Evolutionary conservation across 331 rosid species (phyloP).

Genomic region (Pyrus hybrid): DNA sequence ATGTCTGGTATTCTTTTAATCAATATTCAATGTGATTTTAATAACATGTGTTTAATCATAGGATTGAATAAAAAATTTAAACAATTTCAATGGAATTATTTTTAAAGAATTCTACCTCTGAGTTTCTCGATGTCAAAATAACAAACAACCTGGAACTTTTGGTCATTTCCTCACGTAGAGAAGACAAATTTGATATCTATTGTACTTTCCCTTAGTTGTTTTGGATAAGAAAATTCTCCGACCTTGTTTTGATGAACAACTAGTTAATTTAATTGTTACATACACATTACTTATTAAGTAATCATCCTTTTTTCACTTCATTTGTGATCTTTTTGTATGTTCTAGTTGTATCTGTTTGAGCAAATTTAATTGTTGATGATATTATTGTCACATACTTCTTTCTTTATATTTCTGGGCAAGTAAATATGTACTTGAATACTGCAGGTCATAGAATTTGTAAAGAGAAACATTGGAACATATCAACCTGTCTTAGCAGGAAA

Average conservation of each 20-base stretch:
- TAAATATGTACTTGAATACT: background rate
- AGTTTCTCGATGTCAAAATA: background rate
- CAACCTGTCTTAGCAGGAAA: slow-evolving; percentile 83
- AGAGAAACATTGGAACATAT: slow-evolving; percentile 46
- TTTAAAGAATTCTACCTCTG: background rate
- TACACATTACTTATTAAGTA: background rate
- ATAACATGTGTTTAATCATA: background rate
- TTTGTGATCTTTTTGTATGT: background rate
- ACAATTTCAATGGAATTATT: background rate
- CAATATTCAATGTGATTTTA: background rate
- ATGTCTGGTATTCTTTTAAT: background rate
- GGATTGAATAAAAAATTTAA: background rate
- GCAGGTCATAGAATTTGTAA: slow-evolving; percentile 90
- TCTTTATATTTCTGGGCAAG: background rate
- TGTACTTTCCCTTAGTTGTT: background rate
- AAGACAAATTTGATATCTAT: background rate
- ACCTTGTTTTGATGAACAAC: background rate
- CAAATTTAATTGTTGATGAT: background rate
- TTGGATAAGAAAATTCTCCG: background rate
- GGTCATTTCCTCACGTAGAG: background rate
- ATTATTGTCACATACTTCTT: background rate
- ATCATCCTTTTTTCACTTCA: background rate
- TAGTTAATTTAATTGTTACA: background rate
- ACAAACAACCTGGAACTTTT: background rate
- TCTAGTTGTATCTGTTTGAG: background rate